These are phyloP conservation scores for Colletotrichum nymphaeae DNA, from an alignment of 2,329 filamentous ascomycete genomes.

Conservation along the genomic window DNA sequence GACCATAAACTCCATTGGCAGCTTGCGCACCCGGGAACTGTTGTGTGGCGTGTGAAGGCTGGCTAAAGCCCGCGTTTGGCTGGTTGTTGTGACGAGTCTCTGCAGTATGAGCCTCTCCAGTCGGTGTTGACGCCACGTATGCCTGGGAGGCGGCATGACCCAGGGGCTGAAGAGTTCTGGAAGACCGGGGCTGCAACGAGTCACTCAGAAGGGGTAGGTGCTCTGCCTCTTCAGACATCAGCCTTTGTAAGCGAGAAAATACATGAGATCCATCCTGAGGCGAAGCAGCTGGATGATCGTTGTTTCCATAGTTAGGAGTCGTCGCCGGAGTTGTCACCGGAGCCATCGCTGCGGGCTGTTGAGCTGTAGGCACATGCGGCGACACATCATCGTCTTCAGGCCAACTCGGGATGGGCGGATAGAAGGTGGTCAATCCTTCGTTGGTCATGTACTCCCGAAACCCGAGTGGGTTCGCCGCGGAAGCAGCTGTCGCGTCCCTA, in stretches of 20 bases:
- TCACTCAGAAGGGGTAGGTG: background rate
- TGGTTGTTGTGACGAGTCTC: background rate
- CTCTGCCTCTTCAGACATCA: background rate
- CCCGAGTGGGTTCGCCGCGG: background rate
- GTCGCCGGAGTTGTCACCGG: background rate
- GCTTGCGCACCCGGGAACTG: background rate
- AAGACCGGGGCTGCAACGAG: background rate
- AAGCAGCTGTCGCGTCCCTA: background rate
- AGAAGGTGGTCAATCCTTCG: background rate
- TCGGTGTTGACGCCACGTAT: background rate
- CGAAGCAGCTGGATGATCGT: background rate
- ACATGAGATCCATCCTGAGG: background rate
- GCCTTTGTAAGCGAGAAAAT: background rate
- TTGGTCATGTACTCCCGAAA: background rate
- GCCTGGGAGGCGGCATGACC: background rate
- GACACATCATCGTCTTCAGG: background rate
- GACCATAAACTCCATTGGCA: background rate
- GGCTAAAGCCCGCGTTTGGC: background rate
- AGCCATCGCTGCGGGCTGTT: background rate
- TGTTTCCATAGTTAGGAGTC: background rate
- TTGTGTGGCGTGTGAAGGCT: background rate
- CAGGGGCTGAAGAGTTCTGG: background rate
- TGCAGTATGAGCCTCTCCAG: background rate
- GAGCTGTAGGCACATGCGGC: background rate
- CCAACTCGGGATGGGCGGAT: background rate